These are phyloP conservation scores for Chaetomiaceae sp. DNA, from an alignment of 2,329 filamentous ascomycete species.

Conservation along the genomic window DNA sequence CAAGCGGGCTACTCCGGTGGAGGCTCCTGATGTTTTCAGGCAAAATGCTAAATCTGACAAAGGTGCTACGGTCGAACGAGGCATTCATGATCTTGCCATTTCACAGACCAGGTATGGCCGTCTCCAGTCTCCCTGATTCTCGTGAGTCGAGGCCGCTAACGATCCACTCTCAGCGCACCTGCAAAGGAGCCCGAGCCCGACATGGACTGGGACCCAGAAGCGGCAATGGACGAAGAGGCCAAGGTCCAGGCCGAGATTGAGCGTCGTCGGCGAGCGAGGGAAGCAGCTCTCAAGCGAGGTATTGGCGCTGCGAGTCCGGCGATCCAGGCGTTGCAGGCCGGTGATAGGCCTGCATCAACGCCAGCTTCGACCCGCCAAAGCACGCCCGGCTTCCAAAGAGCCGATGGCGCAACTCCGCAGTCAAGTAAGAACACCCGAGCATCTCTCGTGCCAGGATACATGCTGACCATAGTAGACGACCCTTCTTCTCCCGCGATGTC, in stretches of 20 bases:
- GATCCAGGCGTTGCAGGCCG: conserved; percentile 66
- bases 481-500: conserved; percentile 33
- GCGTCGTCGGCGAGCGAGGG: conserved; percentile 74
- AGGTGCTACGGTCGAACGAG: conserved; percentile 48
- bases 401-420: conserved; percentile 38
- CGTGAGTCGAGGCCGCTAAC: background rate
- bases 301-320: conserved; percentile 68
- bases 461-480: conserved; percentile 19
- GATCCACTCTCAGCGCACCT: conserved; percentile 4
- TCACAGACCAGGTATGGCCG: conserved; percentile 32
- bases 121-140: background rate
- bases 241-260: conserved; percentile 65
- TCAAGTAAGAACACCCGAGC: conserved; percentile 36
- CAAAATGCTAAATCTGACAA: conserved; percentile 62
- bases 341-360: conserved; percentile 54
- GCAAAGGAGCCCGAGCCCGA: conserved; percentile 19
- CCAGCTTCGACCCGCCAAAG: conserved; percentile 42
- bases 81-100: conserved; percentile 24
- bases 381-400: conserved; percentile 33
- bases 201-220: conserved; percentile 46
- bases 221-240: conserved; percentile 60
- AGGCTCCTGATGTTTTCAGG: conserved; percentile 53
- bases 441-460: background rate
- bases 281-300: conserved; percentile 73
- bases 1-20: conserved; percentile 55